Base-by-base conservation (phyloP, 1,139 yeast species). In the Geotrichum siamense region DNA sequence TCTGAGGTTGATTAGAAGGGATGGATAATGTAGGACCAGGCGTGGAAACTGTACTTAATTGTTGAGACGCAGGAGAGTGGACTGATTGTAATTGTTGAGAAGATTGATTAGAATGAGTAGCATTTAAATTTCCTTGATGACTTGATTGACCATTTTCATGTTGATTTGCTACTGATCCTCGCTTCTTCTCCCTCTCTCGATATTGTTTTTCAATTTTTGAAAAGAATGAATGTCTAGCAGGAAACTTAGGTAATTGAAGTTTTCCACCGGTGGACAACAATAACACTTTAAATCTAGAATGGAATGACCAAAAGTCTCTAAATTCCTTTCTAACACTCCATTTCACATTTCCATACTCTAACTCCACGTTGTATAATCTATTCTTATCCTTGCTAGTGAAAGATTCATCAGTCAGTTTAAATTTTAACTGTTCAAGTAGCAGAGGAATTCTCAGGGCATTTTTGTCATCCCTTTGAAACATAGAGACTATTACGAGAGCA, bases 271-370 rank as follows among this genome's bases (percentile, higher is more conserved):
- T 59, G 47, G 65, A 78, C 50, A 74, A 67, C 13, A 68, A 59
- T 13, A 69, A 70, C 23, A 81, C 68, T 58, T 79, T 82, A 51
- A 86, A 69, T 48, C 76, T 71, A 12, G 80, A 75, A 60, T 86
- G 94, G 46, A 91, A 69, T 36, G 71, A 72, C 28, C 75, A 65
- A 39, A 93, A 69, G 52, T 87, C 96, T 55, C 78, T 77, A 41
- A 81, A 76, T 19, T 78, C 82, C 54, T 82, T 82, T 32, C 78
- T 72, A 5, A 93, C 76, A 1, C 80, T 69, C 98, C 99, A 93
- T 51, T 76, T 75, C 55, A 87, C 69, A 48, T 91, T 68, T 2
- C 97, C 98, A 58, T 91, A 91, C 57, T 87, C 96, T 45, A 91
- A 67, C 47, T 82, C 84, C 17, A 91, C 67, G 49, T 74, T 71